These are phyloP conservation scores for Phytophthora chlamydospora DNA, from an alignment of 352 stramenopile species.

Conservation along the genomic window DNA sequence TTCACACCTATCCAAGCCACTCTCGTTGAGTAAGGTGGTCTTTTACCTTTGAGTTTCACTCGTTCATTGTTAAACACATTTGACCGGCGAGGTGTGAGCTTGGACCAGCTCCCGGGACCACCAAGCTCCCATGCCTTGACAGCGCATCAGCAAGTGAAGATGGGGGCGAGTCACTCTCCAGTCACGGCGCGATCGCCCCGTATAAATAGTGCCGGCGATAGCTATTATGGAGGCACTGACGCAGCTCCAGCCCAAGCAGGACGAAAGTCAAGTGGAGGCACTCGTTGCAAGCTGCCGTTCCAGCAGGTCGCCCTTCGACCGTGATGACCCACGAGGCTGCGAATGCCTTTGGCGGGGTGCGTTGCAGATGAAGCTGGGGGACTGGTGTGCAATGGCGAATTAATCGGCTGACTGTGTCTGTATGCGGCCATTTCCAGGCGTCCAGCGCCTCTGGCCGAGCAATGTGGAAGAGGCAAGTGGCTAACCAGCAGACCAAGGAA, in stretches of 20 bases:
- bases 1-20: too few species aligned
- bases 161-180: neutral
- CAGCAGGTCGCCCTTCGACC: neutral
- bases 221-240: too few species aligned
- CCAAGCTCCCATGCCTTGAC: too few species aligned
- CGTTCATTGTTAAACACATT: neutral
- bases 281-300: neutral
- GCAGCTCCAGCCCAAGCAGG: neutral
- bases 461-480: constrained; percentile 75
- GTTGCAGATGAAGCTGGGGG: neutral
- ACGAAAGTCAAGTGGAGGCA: constrained; percentile 1
- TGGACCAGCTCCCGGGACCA: too few species aligned
- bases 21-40: too few species aligned
- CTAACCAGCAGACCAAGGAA: constrained; percentile 36
- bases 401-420: constrained; percentile 4
- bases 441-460: constrained; percentile 56
- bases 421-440: constrained; percentile 33
- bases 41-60: too few species aligned
- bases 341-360: constrained; percentile 45
- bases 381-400: neutral
- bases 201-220: constrained; percentile 29
- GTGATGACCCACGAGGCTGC: constrained; percentile 29
- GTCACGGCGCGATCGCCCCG: neutral
- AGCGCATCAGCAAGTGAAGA: constrained; percentile 8
- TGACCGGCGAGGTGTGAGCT: neutral